A percentile compares a stretch with the other conserved stretches of the same genome.
phyloP scores from a whole-genome alignment of 192 early-diverging fungal genomes.

The Ambispora gerdemannii region DNA sequence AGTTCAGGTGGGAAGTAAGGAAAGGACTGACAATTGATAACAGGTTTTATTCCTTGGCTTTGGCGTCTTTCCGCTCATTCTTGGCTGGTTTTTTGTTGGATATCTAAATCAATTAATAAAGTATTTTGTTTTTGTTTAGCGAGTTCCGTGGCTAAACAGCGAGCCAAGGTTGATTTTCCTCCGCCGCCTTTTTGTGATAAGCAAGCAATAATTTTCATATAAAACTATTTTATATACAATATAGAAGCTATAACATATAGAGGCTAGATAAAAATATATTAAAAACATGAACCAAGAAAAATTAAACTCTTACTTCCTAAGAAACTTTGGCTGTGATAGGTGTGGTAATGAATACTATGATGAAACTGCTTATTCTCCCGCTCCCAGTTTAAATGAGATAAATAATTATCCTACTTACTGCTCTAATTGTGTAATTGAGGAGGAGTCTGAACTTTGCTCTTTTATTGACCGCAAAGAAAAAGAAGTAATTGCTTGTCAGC shows the following conservation, averaged over 20 bases:
- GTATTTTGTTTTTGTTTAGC: neutral
- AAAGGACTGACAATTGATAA: conserved; percentile 5
- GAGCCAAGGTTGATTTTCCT: conserved; percentile 11
- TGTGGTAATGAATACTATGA: neutral
- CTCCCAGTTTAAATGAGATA: neutral
- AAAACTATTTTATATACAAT: too few relatives aligned
- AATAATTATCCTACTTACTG: conserved; percentile 10
- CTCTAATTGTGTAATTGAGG: neutral
- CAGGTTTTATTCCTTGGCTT: conserved; percentile 14
- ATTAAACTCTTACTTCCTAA: neutral
- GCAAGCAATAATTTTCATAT: too few relatives aligned
- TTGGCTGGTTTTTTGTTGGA: neutral
- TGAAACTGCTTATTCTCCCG: neutral
- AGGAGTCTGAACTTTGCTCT: neutral
- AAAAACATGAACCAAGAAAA: too few relatives aligned
- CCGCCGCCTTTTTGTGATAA: conserved; percentile 20
- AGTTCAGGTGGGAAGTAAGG: neutral
- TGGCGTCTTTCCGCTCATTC: neutral
- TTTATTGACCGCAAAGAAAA: neutral
- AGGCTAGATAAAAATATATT: too few relatives aligned
- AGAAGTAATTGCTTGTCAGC: neutral
- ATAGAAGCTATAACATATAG: too few relatives aligned
- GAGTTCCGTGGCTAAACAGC: neutral
- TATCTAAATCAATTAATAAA: conserved; percentile 11
- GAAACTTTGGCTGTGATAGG: conserved; percentile 1